These are phyloP conservation scores for Triticum monococcum DNA, from an alignment of 176 grass and related monocot genomes.

Conservation along the genomic window DNA sequence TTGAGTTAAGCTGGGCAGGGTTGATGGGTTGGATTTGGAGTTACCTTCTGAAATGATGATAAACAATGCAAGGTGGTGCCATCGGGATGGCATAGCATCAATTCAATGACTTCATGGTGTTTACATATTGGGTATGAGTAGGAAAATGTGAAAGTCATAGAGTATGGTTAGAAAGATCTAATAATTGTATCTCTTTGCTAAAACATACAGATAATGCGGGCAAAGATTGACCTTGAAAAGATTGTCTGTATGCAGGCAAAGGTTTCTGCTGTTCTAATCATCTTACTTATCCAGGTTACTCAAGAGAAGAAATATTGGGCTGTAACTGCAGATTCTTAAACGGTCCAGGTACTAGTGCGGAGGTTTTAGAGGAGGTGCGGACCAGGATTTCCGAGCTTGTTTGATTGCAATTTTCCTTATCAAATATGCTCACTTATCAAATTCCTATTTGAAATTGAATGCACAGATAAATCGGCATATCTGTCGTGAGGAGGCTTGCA, in stretches of 20 bases:
- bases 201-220: not conserved
- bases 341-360: constrained; percentile 65
- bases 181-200: not conserved
- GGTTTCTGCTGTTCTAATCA: constrained; percentile 17
- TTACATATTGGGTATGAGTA: not conserved
- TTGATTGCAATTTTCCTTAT: not conserved
- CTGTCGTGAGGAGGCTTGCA: constrained; percentile 58
- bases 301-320: constrained; percentile 88
- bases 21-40: constrained; percentile 13
- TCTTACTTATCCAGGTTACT: constrained; percentile 57
- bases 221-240: not conserved
- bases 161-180: not conserved
- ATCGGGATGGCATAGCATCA: constrained; percentile 2
- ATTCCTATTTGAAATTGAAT: constrained; percentile 22
- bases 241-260: not conserved
- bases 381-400: constrained; percentile 21
- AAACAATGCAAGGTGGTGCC: not conserved
- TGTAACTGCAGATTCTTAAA: constrained; percentile 66
- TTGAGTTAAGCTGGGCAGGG: not conserved
- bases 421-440: constrained; percentile 1
- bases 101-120: not conserved
- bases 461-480: constrained; percentile 79
- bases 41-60: not conserved
- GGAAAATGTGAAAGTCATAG: not conserved
- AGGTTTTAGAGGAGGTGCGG: constrained; percentile 72